Evolutionary conservation across 805 yeast genomes (phyloP).

Genomic region (Ogataea sp.): DNA sequence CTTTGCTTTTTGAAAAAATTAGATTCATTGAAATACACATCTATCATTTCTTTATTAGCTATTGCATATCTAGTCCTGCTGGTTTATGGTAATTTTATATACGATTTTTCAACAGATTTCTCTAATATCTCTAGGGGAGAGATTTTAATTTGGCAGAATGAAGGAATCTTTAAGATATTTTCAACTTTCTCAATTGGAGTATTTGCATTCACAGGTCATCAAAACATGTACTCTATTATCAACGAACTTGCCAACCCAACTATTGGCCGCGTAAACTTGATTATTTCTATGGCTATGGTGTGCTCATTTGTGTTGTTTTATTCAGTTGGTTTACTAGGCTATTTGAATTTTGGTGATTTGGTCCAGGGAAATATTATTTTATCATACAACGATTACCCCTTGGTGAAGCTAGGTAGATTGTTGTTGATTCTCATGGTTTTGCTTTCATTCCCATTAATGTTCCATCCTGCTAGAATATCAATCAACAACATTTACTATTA

Average conservation of each 20-base stretch:
- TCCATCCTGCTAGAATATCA: conserved; percentile 75
- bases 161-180: conserved; percentile 36
- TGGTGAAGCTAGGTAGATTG: conserved; percentile 47
- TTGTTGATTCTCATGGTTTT: conserved; percentile 65
- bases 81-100: conserved; percentile 42
- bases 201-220: conserved; percentile 77
- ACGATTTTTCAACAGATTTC: conserved; percentile 15
- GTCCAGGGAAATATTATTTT: conserved; percentile 62
- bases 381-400: conserved; percentile 49
- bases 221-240: conserved; percentile 69
- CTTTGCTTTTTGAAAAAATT: conserved; percentile 51
- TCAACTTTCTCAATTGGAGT: conserved; percentile 68
- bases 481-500: conserved; percentile 50
- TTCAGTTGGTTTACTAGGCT: conserved; percentile 61
- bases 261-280: conserved; percentile 36
- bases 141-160: conserved; percentile 32
- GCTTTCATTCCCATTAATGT: conserved; percentile 71
- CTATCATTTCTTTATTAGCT: conserved; percentile 60
- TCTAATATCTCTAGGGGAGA: conserved; percentile 40
- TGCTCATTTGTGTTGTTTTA: conserved; percentile 52
- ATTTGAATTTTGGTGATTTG: conserved; percentile 61
- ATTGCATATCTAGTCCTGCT: conserved; percentile 53
- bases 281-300: conserved; percentile 39
- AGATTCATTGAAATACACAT: conserved; percentile 64
- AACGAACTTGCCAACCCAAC: conserved; percentile 56